phyloP scores from a whole-genome alignment of 345 rosid species.

The Salix caprea region DNA sequence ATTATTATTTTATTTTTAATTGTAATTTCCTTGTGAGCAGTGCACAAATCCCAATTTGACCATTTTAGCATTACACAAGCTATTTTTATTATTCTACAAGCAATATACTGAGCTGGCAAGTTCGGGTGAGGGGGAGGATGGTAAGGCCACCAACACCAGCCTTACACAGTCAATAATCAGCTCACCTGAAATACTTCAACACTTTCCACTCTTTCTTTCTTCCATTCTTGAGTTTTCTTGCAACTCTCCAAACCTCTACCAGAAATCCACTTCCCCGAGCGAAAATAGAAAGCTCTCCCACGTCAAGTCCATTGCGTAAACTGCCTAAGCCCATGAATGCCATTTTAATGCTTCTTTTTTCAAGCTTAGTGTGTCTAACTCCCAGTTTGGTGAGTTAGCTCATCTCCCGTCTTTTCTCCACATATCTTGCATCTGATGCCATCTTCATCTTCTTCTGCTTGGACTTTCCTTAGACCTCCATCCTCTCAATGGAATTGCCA shows the following conservation, averaged over 20 bases:
- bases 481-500: constrained; percentile 61
- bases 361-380: constrained; percentile 16
- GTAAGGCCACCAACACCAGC: constrained; percentile 23
- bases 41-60: neutral
- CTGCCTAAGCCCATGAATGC: neutral
- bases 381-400: constrained; percentile 72
- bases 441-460: constrained; percentile 8
- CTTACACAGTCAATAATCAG: constrained; percentile 41
- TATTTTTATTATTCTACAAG: neutral
- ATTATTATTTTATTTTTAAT: too few relatives aligned
- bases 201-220: neutral
- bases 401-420: constrained; percentile 46
- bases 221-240: constrained; percentile 18
- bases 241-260: constrained; percentile 27
- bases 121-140: constrained; percentile 14
- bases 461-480: constrained; percentile 9
- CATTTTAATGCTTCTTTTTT: neutral
- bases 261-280: constrained; percentile 7
- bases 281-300: neutral
- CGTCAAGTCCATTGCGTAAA: constrained; percentile 7
- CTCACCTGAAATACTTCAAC: constrained; percentile 34
- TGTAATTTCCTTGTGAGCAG: too few relatives aligned
- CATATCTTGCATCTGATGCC: neutral
- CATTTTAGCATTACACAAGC: neutral
- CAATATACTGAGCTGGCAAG: constrained; percentile 1